Conservation (phyloP, 768 basidiomycete genomes). For the Kwoniella shandongensis region DNA sequence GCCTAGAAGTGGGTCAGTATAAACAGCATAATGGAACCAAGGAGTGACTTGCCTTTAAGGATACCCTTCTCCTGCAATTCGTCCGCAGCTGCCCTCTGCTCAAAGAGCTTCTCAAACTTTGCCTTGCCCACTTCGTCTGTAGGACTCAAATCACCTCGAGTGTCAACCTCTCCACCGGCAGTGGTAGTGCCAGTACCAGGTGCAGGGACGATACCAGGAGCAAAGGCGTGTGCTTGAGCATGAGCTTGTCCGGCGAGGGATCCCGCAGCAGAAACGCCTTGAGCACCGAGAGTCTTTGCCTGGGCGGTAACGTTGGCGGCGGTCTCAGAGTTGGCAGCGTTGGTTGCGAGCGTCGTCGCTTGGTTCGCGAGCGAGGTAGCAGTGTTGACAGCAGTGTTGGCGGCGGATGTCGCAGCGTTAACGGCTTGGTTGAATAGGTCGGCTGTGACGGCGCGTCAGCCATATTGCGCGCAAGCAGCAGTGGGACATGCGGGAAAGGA, state of each 20-base stretch:
- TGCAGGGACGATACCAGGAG: conserved; percentile 46
- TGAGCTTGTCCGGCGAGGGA: conserved; percentile 48
- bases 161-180: conserved; percentile 34
- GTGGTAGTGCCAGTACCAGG: conserved; percentile 18
- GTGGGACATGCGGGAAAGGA: too few species aligned
- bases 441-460: conserved; percentile 26
- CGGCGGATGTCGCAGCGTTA: conserved; percentile 29
- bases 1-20: not conserved
- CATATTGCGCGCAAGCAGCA: not conserved
- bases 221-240: conserved; percentile 39
- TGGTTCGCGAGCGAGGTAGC: conserved; percentile 36
- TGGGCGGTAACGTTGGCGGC: conserved; percentile 29
- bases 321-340: conserved; percentile 43
- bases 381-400: conserved; percentile 29
- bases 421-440: conserved; percentile 51
- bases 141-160: conserved; percentile 39
- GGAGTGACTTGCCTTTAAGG: conserved; percentile 65
- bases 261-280: conserved; percentile 29
- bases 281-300: conserved; percentile 32
- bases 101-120: conserved; percentile 62
- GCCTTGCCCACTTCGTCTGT: conserved; percentile 32
- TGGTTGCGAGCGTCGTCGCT: conserved; percentile 33
- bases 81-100: conserved; percentile 61
- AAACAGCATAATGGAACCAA: too few species aligned
- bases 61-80: conserved; percentile 70